Conservation (phyloP, 805 yeast genomes). For the Candida incommunis region DNA sequence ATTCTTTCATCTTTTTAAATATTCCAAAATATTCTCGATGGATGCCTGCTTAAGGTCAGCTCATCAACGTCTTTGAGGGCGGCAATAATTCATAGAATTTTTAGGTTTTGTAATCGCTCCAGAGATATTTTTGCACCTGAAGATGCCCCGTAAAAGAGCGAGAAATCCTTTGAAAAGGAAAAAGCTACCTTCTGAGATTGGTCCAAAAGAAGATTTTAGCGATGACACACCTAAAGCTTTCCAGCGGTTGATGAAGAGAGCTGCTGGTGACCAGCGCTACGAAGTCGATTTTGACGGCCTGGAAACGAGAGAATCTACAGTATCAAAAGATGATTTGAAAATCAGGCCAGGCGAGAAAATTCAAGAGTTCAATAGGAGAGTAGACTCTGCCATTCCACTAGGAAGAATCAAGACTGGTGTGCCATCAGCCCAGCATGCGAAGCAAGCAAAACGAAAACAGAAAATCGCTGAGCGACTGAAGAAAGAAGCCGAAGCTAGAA, state of each 20-base stretch:
- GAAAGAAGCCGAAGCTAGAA: conserved; percentile 10
- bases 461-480: conserved; percentile 14
- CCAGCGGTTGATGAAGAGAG: conserved; percentile 16
- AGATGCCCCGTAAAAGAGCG: conserved; percentile 13
- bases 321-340: conserved; percentile 8
- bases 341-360: conserved; percentile 23
- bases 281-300: conserved; percentile 3
- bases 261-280: conserved; percentile 4
- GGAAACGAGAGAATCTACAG: conserved; percentile 1
- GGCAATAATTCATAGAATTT: too few relatives aligned
- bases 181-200: conserved; percentile 4
- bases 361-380: conserved; percentile 25
- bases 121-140: background rate
- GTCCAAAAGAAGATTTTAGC: conserved; percentile 8
- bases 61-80: too few relatives aligned
- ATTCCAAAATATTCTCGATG: too few relatives aligned
- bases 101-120: too few relatives aligned
- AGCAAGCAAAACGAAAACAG: conserved; percentile 14
- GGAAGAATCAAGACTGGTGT: conserved; percentile 20
- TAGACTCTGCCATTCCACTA: conserved; percentile 27
- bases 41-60: too few relatives aligned
- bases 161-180: conserved; percentile 12
- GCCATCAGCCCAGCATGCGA: conserved; percentile 17
- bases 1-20: too few relatives aligned
- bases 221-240: conserved; percentile 24